Conservation (phyloP, 225 moss, liverwort and hornwort species). For the Climacium dendroides region DNA sequence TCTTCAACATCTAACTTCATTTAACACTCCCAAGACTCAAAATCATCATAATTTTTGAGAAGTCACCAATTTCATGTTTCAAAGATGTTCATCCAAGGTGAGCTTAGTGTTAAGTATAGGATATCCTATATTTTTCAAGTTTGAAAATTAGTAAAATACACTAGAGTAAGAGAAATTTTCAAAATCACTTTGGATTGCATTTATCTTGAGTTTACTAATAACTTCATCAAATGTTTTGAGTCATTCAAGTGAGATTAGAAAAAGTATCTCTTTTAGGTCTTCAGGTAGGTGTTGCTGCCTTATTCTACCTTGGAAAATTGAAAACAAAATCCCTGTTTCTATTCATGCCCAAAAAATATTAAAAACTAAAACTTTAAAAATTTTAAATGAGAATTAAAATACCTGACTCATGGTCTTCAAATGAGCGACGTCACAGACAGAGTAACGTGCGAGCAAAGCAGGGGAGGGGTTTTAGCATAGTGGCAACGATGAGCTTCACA, state of each 20-base stretch:
- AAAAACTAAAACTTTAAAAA: neutral
- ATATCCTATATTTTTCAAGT: neutral
- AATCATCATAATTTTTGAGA: neutral
- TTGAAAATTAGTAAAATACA: neutral
- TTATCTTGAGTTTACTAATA: neutral
- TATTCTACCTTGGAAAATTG: neutral
- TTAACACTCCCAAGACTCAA: neutral
- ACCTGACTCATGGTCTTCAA: neutral
- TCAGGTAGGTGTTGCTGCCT: neutral
- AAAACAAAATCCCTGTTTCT: neutral
- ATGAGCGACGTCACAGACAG: neutral
- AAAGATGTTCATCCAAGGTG: neutral
- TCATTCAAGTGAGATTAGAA: neutral
- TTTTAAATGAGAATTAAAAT: neutral
- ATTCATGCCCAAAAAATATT: neutral
- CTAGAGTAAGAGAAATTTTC: accelerated
- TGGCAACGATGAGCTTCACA: neutral
- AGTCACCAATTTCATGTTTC: neutral
- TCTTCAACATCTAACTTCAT: accelerated
- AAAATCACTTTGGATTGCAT: neutral
- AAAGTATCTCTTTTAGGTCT: neutral
- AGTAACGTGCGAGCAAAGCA: neutral
- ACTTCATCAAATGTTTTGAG: neutral
- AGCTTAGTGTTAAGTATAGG: accelerated
- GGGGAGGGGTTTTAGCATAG: neutral